These are phyloP conservation scores for Microdochium nivale DNA, from an alignment of 2,329 filamentous ascomycete genomes.

Conservation along the genomic window DNA sequence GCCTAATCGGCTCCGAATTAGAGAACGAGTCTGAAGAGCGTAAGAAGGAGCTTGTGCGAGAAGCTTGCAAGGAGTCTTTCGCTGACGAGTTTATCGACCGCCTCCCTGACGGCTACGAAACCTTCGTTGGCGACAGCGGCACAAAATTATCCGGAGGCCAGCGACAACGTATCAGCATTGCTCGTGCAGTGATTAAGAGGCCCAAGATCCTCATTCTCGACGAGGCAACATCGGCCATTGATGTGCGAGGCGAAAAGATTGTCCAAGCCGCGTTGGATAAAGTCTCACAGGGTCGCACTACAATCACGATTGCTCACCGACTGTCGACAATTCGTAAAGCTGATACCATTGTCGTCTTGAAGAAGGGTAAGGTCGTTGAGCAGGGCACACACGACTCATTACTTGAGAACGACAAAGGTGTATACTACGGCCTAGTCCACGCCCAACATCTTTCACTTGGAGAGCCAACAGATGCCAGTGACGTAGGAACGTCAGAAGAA, in stretches of 20 bases:
- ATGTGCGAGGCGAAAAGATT: slow-evolving; percentile 44
- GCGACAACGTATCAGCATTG: slow-evolving; percentile 73
- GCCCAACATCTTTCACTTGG: slow-evolving; percentile 51
- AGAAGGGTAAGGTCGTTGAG: slow-evolving; percentile 63
- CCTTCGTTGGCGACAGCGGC: slow-evolving; percentile 67
- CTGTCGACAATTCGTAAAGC: slow-evolving; percentile 70
- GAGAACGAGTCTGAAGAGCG: slow-evolving; percentile 43
- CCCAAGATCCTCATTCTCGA: slow-evolving; percentile 68
- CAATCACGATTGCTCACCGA: slow-evolving; percentile 66
- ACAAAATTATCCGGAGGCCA: slow-evolving; percentile 78
- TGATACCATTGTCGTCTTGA: slow-evolving; percentile 69
- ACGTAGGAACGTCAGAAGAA: slow-evolving; percentile 24
- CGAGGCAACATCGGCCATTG: slow-evolving; percentile 64
- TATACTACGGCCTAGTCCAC: slow-evolving; percentile 60
- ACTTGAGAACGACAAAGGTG: slow-evolving; percentile 47
- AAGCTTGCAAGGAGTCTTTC: slow-evolving; percentile 59
- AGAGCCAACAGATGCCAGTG: slow-evolving; percentile 29
- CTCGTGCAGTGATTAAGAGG: slow-evolving; percentile 63
- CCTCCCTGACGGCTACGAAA: slow-evolving; percentile 60
- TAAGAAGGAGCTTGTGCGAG: slow-evolving; percentile 50
- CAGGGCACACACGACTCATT: slow-evolving; percentile 68
- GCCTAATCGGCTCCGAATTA: slow-evolving; percentile 43
- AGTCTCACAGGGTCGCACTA: slow-evolving; percentile 55
- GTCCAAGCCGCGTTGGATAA: slow-evolving; percentile 58
- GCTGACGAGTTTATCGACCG: slow-evolving; percentile 61